phyloP scores from a whole-genome alignment of 2,329 filamentous ascomycete genomes.

The Diaporthe sp. region DNA sequence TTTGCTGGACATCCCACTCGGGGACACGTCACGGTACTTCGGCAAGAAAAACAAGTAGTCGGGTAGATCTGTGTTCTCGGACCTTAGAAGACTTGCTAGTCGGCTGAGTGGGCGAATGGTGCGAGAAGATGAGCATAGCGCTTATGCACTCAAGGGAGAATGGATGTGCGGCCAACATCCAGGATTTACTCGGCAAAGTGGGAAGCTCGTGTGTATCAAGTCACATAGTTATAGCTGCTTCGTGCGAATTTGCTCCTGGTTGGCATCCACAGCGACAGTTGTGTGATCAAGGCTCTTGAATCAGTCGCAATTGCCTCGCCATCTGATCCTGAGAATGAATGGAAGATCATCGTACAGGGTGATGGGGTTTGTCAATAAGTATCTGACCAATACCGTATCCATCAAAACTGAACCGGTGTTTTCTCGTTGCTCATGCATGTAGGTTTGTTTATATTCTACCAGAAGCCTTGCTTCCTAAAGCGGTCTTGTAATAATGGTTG shows the following conservation, averaged over 20 bases:
- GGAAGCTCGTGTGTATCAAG: neutral
- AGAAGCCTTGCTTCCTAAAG: no score
- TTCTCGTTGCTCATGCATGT: no score
- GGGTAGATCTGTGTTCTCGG: neutral
- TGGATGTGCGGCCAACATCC: no score
- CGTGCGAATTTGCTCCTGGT: neutral
- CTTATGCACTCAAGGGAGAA: neutral
- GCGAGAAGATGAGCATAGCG: neutral
- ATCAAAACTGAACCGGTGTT: no score
- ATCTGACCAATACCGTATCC: neutral
- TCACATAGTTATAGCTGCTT: neutral
- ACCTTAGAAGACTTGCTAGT: no score
- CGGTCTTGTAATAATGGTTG: no score
- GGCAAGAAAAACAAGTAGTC: slow-evolving; percentile 38
- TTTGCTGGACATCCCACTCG: slow-evolving; percentile 45
- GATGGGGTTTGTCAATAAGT: neutral
- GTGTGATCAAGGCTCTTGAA: neutral
- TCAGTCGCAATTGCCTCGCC: neutral
- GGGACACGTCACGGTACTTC: slow-evolving; percentile 47
- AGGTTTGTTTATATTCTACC: no score
- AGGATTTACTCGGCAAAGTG: neutral
- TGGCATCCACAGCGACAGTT: neutral
- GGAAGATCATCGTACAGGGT: neutral
- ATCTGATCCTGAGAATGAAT: neutral
- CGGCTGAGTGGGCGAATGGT: neutral